These are phyloP conservation scores for Dysphania ambrosioides DNA, from an alignment of 148 eudicot genomes.

Conservation along the genomic window DNA sequence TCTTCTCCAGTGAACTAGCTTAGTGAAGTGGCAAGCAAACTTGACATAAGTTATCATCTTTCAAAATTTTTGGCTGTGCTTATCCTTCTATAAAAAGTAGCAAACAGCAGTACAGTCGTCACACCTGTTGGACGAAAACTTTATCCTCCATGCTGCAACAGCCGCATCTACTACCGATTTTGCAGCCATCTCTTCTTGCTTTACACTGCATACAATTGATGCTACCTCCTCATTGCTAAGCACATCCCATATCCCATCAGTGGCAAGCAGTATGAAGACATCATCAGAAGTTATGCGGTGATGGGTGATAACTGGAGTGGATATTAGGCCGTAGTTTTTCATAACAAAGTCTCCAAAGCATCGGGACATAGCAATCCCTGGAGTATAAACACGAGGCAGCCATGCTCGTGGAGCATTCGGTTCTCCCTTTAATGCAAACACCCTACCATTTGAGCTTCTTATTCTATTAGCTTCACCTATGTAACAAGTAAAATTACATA, in stretches of 20 bases:
- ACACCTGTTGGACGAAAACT: constrained; percentile 11
- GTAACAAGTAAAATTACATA: constrained; percentile 1
- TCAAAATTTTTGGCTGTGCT: neutral
- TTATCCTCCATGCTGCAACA: constrained; percentile 25
- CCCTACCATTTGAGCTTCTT: constrained; percentile 65
- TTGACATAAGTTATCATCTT: no score
- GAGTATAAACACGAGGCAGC: constrained; percentile 68
- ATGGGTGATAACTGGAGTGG: constrained; percentile 69
- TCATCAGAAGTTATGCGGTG: constrained; percentile 53
- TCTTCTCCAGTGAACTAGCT: no score
- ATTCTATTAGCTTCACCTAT: constrained; percentile 81
- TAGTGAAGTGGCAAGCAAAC: no score
- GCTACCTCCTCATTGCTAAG: constrained; percentile 33
- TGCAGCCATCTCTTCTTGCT: constrained; percentile 26
- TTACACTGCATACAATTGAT: constrained; percentile 21
- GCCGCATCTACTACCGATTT: constrained; percentile 30
- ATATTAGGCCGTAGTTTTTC: constrained; percentile 75
- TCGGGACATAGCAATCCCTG: constrained; percentile 95
- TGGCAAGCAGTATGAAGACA: constrained; percentile 46
- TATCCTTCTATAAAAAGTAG: constrained; percentile 23
- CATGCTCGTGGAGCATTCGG: constrained; percentile 80
- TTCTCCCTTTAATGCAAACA: constrained; percentile 70
- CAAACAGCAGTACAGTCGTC: constrained; percentile 39
- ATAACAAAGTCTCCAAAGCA: constrained; percentile 84
- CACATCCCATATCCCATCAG: constrained; percentile 66